Evolutionary conservation across 2,329 filamentous ascomycete genomes (phyloP), one percentile per base, ranked within the genome.

Genomic region (Fusarium acutatum): DNA sequence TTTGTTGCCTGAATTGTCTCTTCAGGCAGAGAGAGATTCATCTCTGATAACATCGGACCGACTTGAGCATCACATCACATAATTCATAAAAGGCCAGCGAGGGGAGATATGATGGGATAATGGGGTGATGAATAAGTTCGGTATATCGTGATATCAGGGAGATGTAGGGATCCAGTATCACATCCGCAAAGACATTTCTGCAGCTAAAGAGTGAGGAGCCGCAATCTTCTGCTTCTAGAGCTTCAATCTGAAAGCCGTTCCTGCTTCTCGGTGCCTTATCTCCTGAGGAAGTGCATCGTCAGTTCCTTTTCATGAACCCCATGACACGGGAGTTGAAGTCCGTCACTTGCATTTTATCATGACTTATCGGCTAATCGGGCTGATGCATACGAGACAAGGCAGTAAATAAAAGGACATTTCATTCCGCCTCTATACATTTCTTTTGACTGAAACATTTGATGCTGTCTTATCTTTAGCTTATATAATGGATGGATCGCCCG

Each of bases 281-380:
- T 49, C 38, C 38, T 28, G 37, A 52, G 62, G 20, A 74, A 61
- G 54, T 61, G 60, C 64, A 61, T 69, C 34, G 38, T 43, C 56
- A 62, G 41, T 68, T 40, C 32, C 64, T 38, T 28, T 50, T 28
- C 24, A 28, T 40, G 32, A 50, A 41, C 57, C 38, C 46, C 22
- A 60, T 26, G 60, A 46, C 34, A 37, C 64, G 53, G 53, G 35
- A 61, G 63, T 46, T 67, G 34, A 67, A 67, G 40, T 67, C 63
- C 64, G 63, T 46, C 28, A 20, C 24, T 35, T 26, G 22, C 30
- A 60, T 44, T 38, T 40, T 24, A 40, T 52, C 38, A 47, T 52
- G 37, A 37, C 15, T 47, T 53, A 12, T 41, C 41, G 26, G n/a
- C 50, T 41, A 50, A 26, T 60, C 40, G 32, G n/a, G 30, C 37